Evolutionary conservation across 2,329 filamentous ascomycete genomes (phyloP), one percentile per base, ranked within the genome.

Genomic region (Monilinia fructicola): DNA sequence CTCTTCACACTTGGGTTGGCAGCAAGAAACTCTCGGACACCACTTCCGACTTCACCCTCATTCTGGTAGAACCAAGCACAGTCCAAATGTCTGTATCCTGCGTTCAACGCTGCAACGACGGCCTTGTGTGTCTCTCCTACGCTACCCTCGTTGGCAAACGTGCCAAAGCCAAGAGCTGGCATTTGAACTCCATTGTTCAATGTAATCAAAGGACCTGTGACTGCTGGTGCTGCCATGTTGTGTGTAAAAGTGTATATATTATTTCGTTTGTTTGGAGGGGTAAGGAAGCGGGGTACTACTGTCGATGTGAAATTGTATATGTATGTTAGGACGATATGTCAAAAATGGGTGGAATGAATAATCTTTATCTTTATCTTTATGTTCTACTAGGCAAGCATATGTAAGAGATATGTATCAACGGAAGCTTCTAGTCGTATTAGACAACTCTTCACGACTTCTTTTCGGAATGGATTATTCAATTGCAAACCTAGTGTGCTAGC

Each of bases 31-130:
- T 90, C 87, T 76, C 86, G 85, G 61, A 96, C 83, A 11, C 90
- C 92, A 75, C 87, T 80, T 69, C 92, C 92, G n/a, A 96, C 91
- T 77, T 94, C 91, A 54, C 88, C 84, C 78, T 96, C 92, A 77
- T 96, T 93, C 72, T 83, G 86, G 78, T 92, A 92, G 79, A 87
- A 90, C 82, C 89, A 91, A 3, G 90, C 88, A 71, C 87, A 85
- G 79, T 93, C 90, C 73, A 93, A 83, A 70, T 86, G 82, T 73
- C 79, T 79, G 76, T 89, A 92, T 31, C 89, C 90, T 18, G 86
- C 78, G 62, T 84, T 82, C 70, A 92, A 86, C 44, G 90, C 90
- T 65, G 78, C 81, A 67, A 88, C 83, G 21, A 83, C 78, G 6
- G 77, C 77, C 56, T 77, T 73, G 68, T 83, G 79, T 52, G 79